Evolutionary conservation across 179 eudicot species (phyloP), one percentile per base, ranked within the genome.

Genomic region (Silene vulgaris): DNA sequence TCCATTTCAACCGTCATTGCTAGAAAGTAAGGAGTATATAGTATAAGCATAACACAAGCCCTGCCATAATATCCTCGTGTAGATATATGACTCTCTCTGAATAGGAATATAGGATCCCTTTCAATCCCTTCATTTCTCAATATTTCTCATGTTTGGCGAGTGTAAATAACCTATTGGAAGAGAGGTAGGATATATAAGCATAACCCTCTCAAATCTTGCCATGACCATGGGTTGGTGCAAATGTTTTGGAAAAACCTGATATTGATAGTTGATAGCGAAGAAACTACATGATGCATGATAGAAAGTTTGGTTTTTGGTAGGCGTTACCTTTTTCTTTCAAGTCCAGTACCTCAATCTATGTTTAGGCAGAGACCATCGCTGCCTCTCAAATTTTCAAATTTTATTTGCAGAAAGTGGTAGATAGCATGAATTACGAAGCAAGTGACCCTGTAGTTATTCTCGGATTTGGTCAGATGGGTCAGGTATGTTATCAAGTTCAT

Each of bases 391-490:
- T 32, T 71, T 65, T 68, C 3, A 1, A 5, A 60, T 32, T 65
- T 71, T n/a, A 60, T 66, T 9, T 65, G 56, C 97, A 91, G 97
- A 86, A 77, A 84, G 45, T 76, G 79, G 57, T 75, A 32, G 91
- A 88, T 26, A 59, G 28, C 13, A 77, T 83, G 77, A 90, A 90
- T 65, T 95, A 87, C 65, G 96, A 86, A 64, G 97, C 85, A 66
- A 84, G 85, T 30, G 97, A 95, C 35, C 97, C 99, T 61, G 89
- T 95, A 59, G 97, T 95, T 66, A 92, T 95, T 69, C 90, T 95
- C 82, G 99, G 99, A 72, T 95, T 95, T 81, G 97, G 97, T 67
- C 97, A 90, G 75, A 95, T 92, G 97, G 97, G 93, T 45, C 99
- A 92, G 97, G 98, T 94, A 79, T 30, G 8, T 56, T 57, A 60